These are phyloP conservation scores for Leishmania turanica DNA, from an alignment of 208 protist species.

Conservation along the genomic window DNA sequence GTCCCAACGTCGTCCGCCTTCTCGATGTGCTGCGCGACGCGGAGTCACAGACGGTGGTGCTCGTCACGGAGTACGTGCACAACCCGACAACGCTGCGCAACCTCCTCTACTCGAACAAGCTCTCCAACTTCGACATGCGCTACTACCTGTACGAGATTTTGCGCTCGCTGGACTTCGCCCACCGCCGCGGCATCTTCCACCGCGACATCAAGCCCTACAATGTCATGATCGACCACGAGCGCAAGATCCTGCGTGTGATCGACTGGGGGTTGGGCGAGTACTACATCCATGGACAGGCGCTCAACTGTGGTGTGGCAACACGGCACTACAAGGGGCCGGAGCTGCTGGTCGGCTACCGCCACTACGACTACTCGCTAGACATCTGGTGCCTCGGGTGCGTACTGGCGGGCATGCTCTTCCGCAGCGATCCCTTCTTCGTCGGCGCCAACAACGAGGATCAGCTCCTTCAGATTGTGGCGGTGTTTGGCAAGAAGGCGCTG, in stretches of 20 bases:
- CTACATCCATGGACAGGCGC: constrained; percentile 97
- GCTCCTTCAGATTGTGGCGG: constrained; percentile 95
- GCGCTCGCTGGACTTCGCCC: constrained; percentile 95
- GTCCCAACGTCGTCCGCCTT: constrained; percentile 98
- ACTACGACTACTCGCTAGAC: constrained; percentile 99
- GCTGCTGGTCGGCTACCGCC: constrained; percentile 97
- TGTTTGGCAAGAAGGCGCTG: constrained; percentile 97
- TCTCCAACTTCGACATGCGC: constrained; percentile 98
- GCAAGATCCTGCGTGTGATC: constrained; percentile 96
- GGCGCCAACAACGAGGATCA: constrained; percentile 99
- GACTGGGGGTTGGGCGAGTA: constrained; percentile 99
- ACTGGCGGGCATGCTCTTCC: constrained; percentile 99
- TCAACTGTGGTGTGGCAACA: constrained; percentile 99
- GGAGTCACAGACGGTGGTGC: constrained; percentile 94
- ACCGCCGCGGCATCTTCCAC: constrained; percentile 99
- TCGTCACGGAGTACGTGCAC: constrained; percentile 99
- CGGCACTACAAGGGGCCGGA: constrained; percentile 99
- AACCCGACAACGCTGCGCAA: constrained; percentile 95
- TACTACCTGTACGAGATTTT: constrained; percentile 99
- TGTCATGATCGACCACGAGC: constrained; percentile 99
- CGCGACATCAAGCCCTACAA: constrained; percentile 99
- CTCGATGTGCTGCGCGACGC: constrained; percentile 98
- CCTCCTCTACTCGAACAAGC: constrained; percentile 92
- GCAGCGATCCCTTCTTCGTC: constrained; percentile 98
- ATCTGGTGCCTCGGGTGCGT: constrained; percentile 99